Conservation (phyloP, 805 yeast species). For the Ogataea thermomethanolica region DNA sequence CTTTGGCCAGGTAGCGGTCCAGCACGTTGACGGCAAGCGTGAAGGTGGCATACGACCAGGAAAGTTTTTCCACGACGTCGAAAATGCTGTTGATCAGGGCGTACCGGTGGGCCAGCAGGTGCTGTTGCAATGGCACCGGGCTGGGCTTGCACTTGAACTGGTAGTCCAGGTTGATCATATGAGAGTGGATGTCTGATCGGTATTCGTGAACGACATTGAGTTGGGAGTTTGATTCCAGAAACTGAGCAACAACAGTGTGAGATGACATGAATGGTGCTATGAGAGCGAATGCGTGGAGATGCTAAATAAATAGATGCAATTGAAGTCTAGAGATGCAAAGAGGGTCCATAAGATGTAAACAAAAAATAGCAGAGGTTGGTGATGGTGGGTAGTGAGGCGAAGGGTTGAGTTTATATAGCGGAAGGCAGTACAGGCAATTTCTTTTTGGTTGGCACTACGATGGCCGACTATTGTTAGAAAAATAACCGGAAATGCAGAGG, state of each 20-base stretch:
- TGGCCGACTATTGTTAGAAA: slow-evolving; percentile 2
- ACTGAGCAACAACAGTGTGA: slow-evolving; percentile 15
- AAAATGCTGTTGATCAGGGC: slow-evolving; percentile 30
- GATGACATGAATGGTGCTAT: slow-evolving; percentile 8
- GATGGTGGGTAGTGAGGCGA: not conserved
- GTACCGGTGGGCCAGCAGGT: slow-evolving; percentile 20
- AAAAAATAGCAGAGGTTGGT: not conserved
- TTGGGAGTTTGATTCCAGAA: slow-evolving; percentile 30
- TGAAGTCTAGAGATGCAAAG: slow-evolving; percentile 9
- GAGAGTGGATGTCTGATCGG: slow-evolving; percentile 26
- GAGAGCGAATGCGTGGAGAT: slow-evolving; percentile 6
- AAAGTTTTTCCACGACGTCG: slow-evolving; percentile 29
- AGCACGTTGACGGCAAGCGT: slow-evolving; percentile 36
- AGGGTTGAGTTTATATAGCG: not conserved
- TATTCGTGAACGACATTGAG: slow-evolving; percentile 28
- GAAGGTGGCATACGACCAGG: slow-evolving; percentile 35
- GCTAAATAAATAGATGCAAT: slow-evolving; percentile 15
- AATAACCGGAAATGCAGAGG: slow-evolving; percentile 6
- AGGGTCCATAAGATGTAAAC: slow-evolving; percentile 5
- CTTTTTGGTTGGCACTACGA: slow-evolving; percentile 5
- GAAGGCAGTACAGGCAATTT: slow-evolving; percentile 2
- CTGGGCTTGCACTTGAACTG: slow-evolving; percentile 30
- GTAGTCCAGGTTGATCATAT: slow-evolving; percentile 26
- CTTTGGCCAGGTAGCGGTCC: slow-evolving; percentile 38
- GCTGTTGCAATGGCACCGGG: slow-evolving; percentile 26